phyloP scores from a whole-genome alignment of 179 eudicot species.

The Beta lomatogona region DNA sequence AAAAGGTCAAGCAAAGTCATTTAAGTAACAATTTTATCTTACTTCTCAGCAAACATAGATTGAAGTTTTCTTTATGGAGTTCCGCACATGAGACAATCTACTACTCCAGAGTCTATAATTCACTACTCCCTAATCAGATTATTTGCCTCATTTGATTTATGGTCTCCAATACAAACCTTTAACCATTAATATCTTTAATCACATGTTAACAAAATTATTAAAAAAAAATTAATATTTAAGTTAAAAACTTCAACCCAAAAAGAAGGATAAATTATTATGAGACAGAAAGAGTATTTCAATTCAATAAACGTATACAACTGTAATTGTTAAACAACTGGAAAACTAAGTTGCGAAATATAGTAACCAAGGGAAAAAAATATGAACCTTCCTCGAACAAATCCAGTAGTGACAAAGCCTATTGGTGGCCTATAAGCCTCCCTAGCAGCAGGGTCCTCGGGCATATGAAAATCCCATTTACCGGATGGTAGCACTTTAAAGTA shows the following conservation, averaged over 20 bases:
- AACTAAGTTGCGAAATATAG: background rate
- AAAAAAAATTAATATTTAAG: too few relatives aligned
- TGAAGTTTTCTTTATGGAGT: background rate
- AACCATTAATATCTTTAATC: too few relatives aligned
- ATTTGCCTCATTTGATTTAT: too few relatives aligned
- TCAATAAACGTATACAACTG: background rate
- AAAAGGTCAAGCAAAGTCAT: background rate
- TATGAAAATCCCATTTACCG: constrained; percentile 68
- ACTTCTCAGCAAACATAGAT: constrained; percentile 11
- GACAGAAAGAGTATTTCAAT: too few relatives aligned
- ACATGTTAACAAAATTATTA: too few relatives aligned
- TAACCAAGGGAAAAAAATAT: constrained; percentile 11
- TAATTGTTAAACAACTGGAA: background rate
- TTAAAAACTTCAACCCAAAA: too few relatives aligned
- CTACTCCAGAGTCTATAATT: background rate
- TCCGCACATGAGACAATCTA: background rate
- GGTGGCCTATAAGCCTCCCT: constrained; percentile 67
- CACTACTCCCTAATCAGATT: too few relatives aligned
- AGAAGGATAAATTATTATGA: too few relatives aligned
- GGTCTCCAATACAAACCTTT: too few relatives aligned
- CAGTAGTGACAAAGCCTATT: constrained; percentile 83
- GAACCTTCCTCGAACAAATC: constrained; percentile 88
- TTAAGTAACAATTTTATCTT: background rate
- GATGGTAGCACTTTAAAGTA: constrained; percentile 53
- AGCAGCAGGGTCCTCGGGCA: constrained; percentile 57